Evolutionary conservation across 345 rosid genomes (phyloP), one percentile per base, ranked within the genome.

Genomic region (Draba incana): DNA sequence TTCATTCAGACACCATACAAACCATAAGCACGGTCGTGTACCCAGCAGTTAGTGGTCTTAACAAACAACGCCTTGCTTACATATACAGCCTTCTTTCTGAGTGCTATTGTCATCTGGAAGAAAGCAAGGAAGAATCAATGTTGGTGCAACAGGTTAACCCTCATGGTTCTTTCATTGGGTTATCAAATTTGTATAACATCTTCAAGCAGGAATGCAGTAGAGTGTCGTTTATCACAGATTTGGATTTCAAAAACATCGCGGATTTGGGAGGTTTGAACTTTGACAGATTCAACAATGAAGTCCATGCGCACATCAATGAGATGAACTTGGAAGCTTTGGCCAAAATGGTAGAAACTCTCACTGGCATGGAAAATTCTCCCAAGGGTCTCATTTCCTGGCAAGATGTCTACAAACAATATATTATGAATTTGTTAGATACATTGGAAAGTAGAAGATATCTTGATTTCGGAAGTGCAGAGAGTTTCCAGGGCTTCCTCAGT

Each of bases 181-280:
- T 83, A 63, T 77, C 87, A 66, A 79, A 69, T 48, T 66, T 76
- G 47, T 91, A 83, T 85, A 77, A 79, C 72, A 71, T 83, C 46
- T 71, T 89, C 53, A 80, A 83, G 81, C 86, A 85, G 79, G 98
- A 91, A 79, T 89, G 96, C 79, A 82, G 46, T 51, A 84, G 87
- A 76, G 85, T 94, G 68, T 86, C 96, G n/a, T 89, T 85, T 67
- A 79, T 91, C 68, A 68, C 84, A 74, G 83, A 84, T 70, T 80
- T 94, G 63, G 80, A 94, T 80, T 94, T 94, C 82, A 94, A 94
- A 78, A 89, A 86, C 54, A 76, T 91, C 64, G 85, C 86, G 3
- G 83, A 74, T 66, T 75, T 87, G 63, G 84, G 81, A 50, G 91
- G 91, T 74, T 73, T 88, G 64, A 87, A 87, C 80, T 68, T 86